Evolutionary conservation across 2,329 filamentous ascomycete species (phyloP), one percentile per base, ranked within the genome.

Genomic region (Albifimbria verrucaria): DNA sequence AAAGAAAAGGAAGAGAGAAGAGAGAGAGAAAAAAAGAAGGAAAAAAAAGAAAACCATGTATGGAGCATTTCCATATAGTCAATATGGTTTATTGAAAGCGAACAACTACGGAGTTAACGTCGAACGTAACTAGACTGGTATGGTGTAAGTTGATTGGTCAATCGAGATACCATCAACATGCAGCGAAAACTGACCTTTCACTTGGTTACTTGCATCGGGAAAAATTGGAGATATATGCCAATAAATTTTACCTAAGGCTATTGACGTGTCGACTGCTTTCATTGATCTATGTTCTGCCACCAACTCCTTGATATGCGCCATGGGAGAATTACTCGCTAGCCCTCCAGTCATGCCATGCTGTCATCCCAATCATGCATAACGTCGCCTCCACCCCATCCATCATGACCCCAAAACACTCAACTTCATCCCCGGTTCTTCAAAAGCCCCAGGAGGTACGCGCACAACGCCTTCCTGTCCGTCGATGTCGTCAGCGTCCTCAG

Each of bases 371-470:
- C 32, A 39, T 39, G 32, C 32, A 39, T n/a, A 39, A 39, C 15
- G 15, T 39, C 32, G 32, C 32, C 18, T 39, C 18, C 18, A 6
- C 12, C 18, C 32, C 12, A 17, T 39, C 32, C 18, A 12, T 12
- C 18, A n/a, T 6, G 18, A 12, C 32, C 32, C 11, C 12, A 15
- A 39, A 39, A 39, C 15, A 39, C 4, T 15, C 4, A 36, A 20
- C 24, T 32, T 32, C 26, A 20, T 48, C 67, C 63, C 52, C 77
- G 68, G 57, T 64, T 73, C 66, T 79, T 83, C 50, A 85, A 62
- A 42, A 88, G 74, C 11, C 73, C 75, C 58, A 81, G 77, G 45
- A 92, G 72, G 62, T 90, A 92, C 42, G 78, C 77, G 18, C 85
- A 78, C 54, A 90, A 83, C 0, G 74, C 73, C 60, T 86, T 87